These are phyloP conservation scores for Paraconiothyrium brasiliense DNA, from an alignment of 2,329 filamentous ascomycete species.

Conservation along the genomic window DNA sequence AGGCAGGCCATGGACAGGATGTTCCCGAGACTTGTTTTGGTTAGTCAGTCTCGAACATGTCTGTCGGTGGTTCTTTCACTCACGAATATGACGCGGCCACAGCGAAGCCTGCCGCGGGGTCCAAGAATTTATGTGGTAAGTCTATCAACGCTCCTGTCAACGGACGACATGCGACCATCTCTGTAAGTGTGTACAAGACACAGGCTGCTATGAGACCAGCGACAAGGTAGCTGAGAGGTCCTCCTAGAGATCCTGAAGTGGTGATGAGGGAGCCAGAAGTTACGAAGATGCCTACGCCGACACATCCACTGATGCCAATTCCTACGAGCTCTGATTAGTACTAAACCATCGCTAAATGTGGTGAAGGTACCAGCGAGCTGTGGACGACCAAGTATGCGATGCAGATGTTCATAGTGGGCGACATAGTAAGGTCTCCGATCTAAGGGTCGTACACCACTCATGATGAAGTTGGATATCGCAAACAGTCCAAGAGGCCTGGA, in stretches of 20 bases:
- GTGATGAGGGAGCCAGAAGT: slow-evolving; percentile 29
- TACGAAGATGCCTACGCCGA: slow-evolving; percentile 34
- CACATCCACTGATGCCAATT: slow-evolving; percentile 35
- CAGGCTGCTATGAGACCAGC: slow-evolving; percentile 31
- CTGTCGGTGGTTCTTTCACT: not conserved
- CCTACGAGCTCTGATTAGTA: slow-evolving; percentile 19
- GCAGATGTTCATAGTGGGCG: slow-evolving; percentile 30
- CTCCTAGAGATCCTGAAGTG: slow-evolving; percentile 32
- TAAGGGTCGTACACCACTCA: slow-evolving; percentile 23
- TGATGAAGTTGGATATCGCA: not conserved
- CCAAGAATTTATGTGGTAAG: slow-evolving; percentile 34
- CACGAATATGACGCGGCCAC: slow-evolving; percentile 31
- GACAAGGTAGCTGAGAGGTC: slow-evolving; percentile 31
- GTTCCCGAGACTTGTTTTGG: slow-evolving; percentile 26
- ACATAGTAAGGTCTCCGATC: slow-evolving; percentile 32
- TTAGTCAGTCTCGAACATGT: not conserved
- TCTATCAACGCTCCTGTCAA: slow-evolving; percentile 34
- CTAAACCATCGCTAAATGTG: not conserved
- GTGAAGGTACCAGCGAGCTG: slow-evolving; percentile 29
- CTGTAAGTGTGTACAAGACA: slow-evolving; percentile 34
- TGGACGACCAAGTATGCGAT: slow-evolving; percentile 31
- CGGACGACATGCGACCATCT: slow-evolving; percentile 35
- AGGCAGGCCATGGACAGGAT: slow-evolving; percentile 36
- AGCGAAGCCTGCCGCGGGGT: slow-evolving; percentile 34
- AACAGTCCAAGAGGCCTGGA: not conserved